Percentiles rank a stretch among this genome's conserved stretches.
phyloP scores from a whole-genome alignment of 164 flowering plant genomes.

The Dillenia turbinata region DNA sequence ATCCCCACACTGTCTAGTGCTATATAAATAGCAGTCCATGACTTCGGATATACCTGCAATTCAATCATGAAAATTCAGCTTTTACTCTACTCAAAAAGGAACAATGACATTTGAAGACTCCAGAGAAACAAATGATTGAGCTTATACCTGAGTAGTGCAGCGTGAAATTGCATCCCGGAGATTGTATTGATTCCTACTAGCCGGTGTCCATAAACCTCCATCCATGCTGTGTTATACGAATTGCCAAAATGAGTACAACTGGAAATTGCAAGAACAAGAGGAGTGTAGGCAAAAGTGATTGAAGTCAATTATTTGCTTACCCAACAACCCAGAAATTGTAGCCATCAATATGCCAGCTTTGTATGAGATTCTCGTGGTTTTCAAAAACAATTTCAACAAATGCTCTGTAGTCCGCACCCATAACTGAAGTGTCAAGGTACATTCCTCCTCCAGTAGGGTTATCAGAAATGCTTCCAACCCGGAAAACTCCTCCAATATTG shows the following conservation, averaged over 20 bases:
- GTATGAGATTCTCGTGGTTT: conserved; percentile 57
- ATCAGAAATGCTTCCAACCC: conserved; percentile 57
- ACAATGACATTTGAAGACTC: too few relatives aligned
- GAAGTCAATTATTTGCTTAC: conserved; percentile 31
- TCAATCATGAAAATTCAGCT: neutral
- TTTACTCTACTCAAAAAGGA: too few relatives aligned
- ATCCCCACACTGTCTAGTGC: conserved; percentile 84
- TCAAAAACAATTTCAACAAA: conserved; percentile 70
- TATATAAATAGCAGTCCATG: conserved; percentile 81
- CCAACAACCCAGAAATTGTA: conserved; percentile 86
- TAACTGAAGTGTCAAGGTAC: conserved; percentile 67
- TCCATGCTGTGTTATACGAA: conserved; percentile 61
- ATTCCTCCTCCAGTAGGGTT: conserved; percentile 52
- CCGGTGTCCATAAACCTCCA: conserved; percentile 65
- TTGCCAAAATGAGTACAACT: neutral
- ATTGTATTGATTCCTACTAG: conserved; percentile 60
- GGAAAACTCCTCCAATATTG: conserved; percentile 67
- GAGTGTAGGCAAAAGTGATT: neutral
- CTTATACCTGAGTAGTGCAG: conserved; percentile 66
- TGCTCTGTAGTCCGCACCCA: conserved; percentile 64
- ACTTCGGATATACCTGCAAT: conserved; percentile 73
- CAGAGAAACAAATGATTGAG: neutral
- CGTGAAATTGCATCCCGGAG: conserved; percentile 75
- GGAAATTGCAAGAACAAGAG: neutral
- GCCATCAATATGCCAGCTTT: conserved; percentile 77